Evolutionary conservation across 768 basidiomycete genomes (phyloP).

Genomic region (Mrakia frigida): DNA sequence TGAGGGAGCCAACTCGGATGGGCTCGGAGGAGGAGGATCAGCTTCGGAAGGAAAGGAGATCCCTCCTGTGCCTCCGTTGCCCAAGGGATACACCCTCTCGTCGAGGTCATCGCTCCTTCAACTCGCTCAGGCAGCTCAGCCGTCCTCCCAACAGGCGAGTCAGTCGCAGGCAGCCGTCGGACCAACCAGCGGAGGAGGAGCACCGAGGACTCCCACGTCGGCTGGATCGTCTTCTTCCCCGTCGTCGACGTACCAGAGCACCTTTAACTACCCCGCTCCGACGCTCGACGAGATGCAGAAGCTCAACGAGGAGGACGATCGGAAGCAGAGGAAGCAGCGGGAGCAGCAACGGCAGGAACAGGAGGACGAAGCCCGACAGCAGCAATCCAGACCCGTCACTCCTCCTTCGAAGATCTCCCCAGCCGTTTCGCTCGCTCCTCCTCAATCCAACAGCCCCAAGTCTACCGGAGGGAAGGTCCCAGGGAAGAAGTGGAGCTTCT

Average conservation of each 20-base stretch:
- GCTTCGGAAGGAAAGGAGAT: constrained; percentile 46
- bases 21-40: not conserved
- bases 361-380: not conserved
- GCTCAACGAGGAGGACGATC: constrained; percentile 22
- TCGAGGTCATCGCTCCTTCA: constrained; percentile 11
- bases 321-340: not conserved
- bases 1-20: constrained; percentile 22
- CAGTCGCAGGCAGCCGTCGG: constrained; percentile 59
- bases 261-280: constrained; percentile 44
- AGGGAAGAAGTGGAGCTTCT: constrained; percentile 95
- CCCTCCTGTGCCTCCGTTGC: constrained; percentile 89
- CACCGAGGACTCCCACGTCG: constrained; percentile 45
- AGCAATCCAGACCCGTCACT: not conserved
- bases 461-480: constrained; percentile 45
- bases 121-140: constrained; percentile 43
- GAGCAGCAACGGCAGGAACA: not conserved
- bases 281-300: constrained; percentile 13
- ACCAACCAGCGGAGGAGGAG: too few relatives aligned
- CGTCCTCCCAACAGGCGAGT: constrained; percentile 60
- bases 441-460: constrained; percentile 46
- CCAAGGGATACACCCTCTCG: constrained; percentile 57
- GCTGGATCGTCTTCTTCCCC: constrained; percentile 24
- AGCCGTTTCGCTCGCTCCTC: not conserved
- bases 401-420: not conserved
- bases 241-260: not conserved